Base-by-base conservation (phyloP, 2,329 filamentous ascomycete species). In the Trematosphaeria pertusa region DNA sequence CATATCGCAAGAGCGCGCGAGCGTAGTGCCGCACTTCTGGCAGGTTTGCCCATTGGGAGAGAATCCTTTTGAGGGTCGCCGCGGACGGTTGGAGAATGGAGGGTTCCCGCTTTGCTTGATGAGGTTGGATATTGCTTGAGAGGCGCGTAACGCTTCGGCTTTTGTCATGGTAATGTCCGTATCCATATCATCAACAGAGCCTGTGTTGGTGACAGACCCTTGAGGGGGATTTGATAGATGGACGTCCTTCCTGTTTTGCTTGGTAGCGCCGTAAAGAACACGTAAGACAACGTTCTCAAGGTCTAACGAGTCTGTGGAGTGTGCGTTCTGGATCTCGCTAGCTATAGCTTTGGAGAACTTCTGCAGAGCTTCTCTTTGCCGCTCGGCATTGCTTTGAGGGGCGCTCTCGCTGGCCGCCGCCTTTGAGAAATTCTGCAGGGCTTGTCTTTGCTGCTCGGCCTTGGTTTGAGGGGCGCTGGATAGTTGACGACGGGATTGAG, bases 1-100 rank as follows among this genome's bases (percentile, higher is more conserved):
- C 48, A 77, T 53, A 41, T 77, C 75, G 53, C 74, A 78, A 18
- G 67, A 58, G 14, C 74, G 67, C 20, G 57, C 48, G 2, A 68
- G 49, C 17, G 39, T 43, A 41, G 38, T 59, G 4, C 22, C 18
- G 31, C 71, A 73, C 1, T 43, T 8, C 2, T 40, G 8, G 34
- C 68, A 73, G 9, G 37, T 14, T 10, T 59, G 49, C 8, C 37
- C 43, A 6, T 58, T 51, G 7, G 48, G 31, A 4, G 37, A 38
- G 5, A 51, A 50, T 2, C 43, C 45, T 31, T 51, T 61, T n/a
- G 38, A 50, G 33, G 45, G 36, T 12, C 47, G 58, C 21, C 56
- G 56, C 12, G 54, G 38, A 8, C 42, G 46, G 12, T 48, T 31
- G 3, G 21, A 40, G 15, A 45, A 43, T 3, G 47, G 38, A 10